Conservation (phyloP, 139 green algal genomes). For the Deuterostichococcus epilithicus region DNA sequence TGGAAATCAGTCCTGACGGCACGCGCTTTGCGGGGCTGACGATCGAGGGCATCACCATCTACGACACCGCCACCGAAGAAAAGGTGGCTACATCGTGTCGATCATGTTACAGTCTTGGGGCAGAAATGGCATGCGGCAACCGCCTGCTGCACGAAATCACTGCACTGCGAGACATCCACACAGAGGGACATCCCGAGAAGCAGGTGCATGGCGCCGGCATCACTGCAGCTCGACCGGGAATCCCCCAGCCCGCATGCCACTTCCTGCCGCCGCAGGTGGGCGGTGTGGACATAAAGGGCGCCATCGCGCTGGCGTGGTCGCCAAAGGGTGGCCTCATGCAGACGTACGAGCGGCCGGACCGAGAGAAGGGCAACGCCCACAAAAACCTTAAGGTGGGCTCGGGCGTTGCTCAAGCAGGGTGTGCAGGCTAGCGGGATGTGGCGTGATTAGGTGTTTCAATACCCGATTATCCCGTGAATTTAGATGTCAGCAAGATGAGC, state of each 20-base stretch:
- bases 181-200: too few species aligned
- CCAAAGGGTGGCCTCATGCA: slow-evolving; percentile 43
- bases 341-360: slow-evolving; percentile 55
- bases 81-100: not conserved
- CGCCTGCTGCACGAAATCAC: too few species aligned
- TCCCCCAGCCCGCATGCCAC: too few species aligned
- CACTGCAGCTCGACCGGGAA: too few species aligned
- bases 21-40: slow-evolving; percentile 19
- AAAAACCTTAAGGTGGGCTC: slow-evolving; percentile 65
- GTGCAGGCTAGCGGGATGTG: not conserved
- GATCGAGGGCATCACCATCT: slow-evolving; percentile 24
- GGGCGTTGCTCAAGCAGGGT: not conserved
- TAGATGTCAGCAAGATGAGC: not conserved
- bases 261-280: not conserved
- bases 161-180: too few species aligned
- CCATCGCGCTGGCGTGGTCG: slow-evolving; percentile 43
- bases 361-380: slow-evolving; percentile 36
- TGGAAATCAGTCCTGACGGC: slow-evolving; percentile 32
- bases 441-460: not conserved
- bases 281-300: slow-evolving; percentile 20
- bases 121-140: not conserved
- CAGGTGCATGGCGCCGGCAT: too few species aligned
- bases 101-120: not conserved
- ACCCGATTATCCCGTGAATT: not conserved
- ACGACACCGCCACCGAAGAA: not conserved